These are phyloP conservation scores for Penicillium samsonianum DNA, from an alignment of 495 filamentous ascomycete genomes.

Conservation along the genomic window DNA sequence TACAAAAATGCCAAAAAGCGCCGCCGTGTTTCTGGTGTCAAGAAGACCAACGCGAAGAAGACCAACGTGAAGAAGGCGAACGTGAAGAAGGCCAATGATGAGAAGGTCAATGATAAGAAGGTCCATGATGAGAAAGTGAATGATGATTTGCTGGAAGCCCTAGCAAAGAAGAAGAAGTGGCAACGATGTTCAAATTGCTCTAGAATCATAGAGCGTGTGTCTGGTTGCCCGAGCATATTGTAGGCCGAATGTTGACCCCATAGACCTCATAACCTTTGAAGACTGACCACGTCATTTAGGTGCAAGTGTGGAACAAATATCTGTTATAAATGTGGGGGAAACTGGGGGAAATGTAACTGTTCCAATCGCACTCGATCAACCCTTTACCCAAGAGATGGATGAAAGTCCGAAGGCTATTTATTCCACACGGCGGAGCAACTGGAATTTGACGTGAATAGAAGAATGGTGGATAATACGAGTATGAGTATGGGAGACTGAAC, in stretches of 20 bases:
- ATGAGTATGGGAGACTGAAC: not conserved
- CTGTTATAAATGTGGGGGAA: not conserved
- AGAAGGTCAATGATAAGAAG: not conserved
- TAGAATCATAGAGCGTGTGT: not conserved
- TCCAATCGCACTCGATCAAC: not conserved
- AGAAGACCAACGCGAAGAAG: no score
- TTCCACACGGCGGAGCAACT: no score
- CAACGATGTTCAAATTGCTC: not conserved
- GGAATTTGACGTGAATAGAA: not conserved
- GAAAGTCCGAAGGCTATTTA: not conserved
- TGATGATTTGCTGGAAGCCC: not conserved
- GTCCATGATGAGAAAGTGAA: not conserved
- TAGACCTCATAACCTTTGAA: not conserved
- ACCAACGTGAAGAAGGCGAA: no score
- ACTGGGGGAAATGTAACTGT: not conserved
- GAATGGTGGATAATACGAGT: no score
- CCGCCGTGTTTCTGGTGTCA: not conserved
- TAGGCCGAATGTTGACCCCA: not conserved
- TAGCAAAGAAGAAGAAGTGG: conserved; percentile 1
- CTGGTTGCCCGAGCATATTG: not conserved
- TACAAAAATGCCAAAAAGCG: not conserved
- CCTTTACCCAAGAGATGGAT: not conserved
- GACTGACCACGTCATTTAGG: not conserved
- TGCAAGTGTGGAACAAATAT: not conserved
- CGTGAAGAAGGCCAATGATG: no score